These are phyloP conservation scores for Penicillium dipodomyicola DNA, from an alignment of 495 filamentous ascomycete genomes.

Conservation along the genomic window DNA sequence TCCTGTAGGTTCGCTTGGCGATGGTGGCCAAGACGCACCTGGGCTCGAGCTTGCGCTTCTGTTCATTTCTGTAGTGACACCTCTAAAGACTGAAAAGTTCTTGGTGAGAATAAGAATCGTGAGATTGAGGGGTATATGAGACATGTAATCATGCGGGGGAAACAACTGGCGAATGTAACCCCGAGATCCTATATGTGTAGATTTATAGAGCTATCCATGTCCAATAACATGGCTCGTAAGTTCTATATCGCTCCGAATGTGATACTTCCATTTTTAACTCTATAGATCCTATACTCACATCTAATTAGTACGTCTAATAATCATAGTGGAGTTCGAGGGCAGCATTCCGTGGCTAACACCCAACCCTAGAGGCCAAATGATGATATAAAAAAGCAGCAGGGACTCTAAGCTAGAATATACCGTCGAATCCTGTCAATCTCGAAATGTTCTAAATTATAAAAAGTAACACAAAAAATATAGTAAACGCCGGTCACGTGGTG, in stretches of 20 bases:
- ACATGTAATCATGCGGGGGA: slow-evolving; percentile 2
- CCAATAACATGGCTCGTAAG: neutral
- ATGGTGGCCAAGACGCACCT: neutral
- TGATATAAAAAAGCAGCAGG: neutral
- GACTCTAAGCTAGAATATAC: neutral
- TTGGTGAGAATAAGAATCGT: neutral
- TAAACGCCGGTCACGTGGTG: slow-evolving; percentile 6
- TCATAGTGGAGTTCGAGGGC: neutral
- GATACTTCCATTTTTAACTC: neutral
- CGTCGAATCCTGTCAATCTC: neutral
- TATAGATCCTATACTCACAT: neutral
- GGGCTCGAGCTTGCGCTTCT: neutral
- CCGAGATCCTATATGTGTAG: neutral
- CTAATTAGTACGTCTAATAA: neutral
- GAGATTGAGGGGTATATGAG: neutral
- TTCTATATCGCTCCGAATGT: neutral
- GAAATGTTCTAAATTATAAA: neutral
- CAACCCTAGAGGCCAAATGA: neutral
- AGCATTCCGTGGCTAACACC: neutral
- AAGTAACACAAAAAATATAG: neutral
- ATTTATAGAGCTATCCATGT: neutral
- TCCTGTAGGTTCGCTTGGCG: neutral
- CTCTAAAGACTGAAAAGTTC: neutral
- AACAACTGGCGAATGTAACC: slow-evolving; percentile 4
- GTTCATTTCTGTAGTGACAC: neutral